These are phyloP conservation scores for Clarireedia monteithiana DNA, from an alignment of 2,329 filamentous ascomycete genomes.

Conservation along the genomic window DNA sequence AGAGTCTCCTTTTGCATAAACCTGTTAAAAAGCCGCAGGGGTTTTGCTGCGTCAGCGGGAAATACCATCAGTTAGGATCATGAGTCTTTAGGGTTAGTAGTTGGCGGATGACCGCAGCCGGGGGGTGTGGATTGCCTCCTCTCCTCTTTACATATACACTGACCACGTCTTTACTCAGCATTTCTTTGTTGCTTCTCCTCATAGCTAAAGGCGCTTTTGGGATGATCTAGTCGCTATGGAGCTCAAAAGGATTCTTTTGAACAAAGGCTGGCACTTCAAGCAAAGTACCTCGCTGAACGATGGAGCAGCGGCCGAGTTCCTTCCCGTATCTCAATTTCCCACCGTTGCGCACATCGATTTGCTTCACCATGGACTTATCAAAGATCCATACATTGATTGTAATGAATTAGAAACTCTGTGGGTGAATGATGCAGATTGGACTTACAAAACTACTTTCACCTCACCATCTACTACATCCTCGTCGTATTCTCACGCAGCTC, in stretches of 20 bases:
- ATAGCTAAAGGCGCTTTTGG: too few relatives aligned
- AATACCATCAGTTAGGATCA: too few relatives aligned
- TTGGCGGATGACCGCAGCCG: too few relatives aligned
- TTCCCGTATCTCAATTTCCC: constrained; percentile 39
- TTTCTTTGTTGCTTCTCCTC: too few relatives aligned
- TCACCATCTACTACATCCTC: constrained; percentile 17
- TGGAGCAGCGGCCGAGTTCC: constrained; percentile 12
- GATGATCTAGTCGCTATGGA: too few relatives aligned
- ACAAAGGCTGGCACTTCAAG: constrained; percentile 51
- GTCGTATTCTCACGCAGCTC: constrained; percentile 28
- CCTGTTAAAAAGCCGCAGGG: too few relatives aligned
- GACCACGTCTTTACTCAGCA: too few relatives aligned
- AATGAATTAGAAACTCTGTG: constrained; percentile 54
- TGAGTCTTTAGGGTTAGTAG: too few relatives aligned
- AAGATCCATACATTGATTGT: constrained; percentile 51
- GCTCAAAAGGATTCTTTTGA: constrained; percentile 33
- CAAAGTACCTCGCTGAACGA: constrained; percentile 34
- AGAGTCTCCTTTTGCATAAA: too few relatives aligned
- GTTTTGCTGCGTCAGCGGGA: too few relatives aligned
- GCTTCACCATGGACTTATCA: constrained; percentile 46
- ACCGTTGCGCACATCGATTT: constrained; percentile 60
- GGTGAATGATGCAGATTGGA: constrained; percentile 56
- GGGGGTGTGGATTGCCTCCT: too few relatives aligned
- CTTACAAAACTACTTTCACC: constrained; percentile 41
- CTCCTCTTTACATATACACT: too few relatives aligned